Evolutionary conservation across 2,329 filamentous ascomycete species (phyloP).

Genomic region (Aaosphaeria arxii): DNA sequence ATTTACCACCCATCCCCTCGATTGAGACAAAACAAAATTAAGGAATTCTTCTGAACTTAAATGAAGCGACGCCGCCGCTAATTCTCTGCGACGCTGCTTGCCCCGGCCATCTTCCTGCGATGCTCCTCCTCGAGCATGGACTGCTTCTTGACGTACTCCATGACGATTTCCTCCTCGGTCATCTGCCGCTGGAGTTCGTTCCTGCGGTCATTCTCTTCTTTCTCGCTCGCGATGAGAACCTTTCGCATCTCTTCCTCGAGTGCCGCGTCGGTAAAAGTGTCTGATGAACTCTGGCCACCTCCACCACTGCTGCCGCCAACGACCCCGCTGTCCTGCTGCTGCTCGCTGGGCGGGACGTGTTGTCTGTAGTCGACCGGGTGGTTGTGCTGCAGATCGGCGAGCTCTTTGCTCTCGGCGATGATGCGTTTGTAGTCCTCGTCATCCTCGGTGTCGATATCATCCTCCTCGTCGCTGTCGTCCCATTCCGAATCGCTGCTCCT

Average conservation of each 20-base stretch:
- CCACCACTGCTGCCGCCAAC: constrained; percentile 14
- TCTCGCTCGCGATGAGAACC: constrained; percentile 11
- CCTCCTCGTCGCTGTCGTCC: constrained; percentile 27
- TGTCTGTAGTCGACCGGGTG: constrained; percentile 15
- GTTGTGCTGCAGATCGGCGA: constrained; percentile 21
- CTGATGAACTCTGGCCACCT: constrained; percentile 4
- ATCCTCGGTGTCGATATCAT: constrained; percentile 31
- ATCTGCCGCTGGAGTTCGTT: constrained; percentile 32
- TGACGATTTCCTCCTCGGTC: constrained; percentile 68
- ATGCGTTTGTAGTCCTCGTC: constrained; percentile 36
- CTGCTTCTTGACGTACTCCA: constrained; percentile 74
- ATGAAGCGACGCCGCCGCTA: too few relatives aligned
- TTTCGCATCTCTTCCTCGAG: constrained; percentile 57
- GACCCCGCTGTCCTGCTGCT: constrained; percentile 6
- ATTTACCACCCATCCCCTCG: too few relatives aligned
- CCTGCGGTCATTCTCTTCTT: constrained; percentile 33
- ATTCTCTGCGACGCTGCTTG: too few relatives aligned
- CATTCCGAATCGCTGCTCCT: constrained; percentile 15
- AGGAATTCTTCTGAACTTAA: too few relatives aligned
- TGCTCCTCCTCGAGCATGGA: constrained; percentile 59
- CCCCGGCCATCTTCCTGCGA: constrained; percentile 1
- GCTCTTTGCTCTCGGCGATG: constrained; percentile 32
- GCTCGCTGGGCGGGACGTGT: constrained; percentile 2
- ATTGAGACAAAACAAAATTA: too few relatives aligned
- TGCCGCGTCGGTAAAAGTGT: constrained; percentile 33